Evolutionary conservation across 2,329 filamentous ascomycete genomes (phyloP), one percentile per base, ranked within the genome.

Genomic region (Karstenula rhodostoma): DNA sequence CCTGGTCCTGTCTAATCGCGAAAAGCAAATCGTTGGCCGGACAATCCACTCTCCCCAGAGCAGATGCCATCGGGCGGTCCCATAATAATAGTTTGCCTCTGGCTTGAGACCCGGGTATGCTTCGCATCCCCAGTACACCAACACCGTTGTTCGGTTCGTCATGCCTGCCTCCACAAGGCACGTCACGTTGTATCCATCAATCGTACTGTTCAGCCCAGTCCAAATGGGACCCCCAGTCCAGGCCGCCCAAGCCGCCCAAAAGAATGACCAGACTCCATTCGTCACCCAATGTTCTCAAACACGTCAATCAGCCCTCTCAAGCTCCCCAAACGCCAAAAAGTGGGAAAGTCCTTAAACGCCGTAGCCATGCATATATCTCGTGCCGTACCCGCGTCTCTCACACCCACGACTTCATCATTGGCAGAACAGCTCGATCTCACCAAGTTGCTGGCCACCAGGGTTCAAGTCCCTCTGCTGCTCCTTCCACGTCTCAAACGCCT

Each of bases 401-500:
- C 32, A 54, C 22, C 46, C 47, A 58, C 57, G 53, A 9, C 57
- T 37, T 9, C 35, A 77, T 58, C 73, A 67, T 66, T 78, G 77
- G 59, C 77, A 78, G 64, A 75, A 78, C 17, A 79, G 74, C 77
- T 96, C 92, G 77, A 97, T 96, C 83, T 97, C 93, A 67, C 92
- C 93, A 46, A 96, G 89, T 67, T 90, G 89, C 46, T 89, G 90
- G 54, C 74, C 77, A n/a, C 86, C 84, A 54, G 76, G 85, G 47
- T 87, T 84, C 69, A 85, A 81, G 35, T 87, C 84, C 61, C 84
- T 83, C 70, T 89, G 85, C 67, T 89, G 90, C 73, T 97, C 93
- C 35, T 91, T 88, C 94, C 94, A 97, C 69, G 96, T 94, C 77
- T 94, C 90, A 74, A 99, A 97, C 4, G 95, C 95, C 69, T 95